phyloP scores from a whole-genome alignment of 2,329 filamentous ascomycete genomes.

The Trichoderma koningiopsis region DNA sequence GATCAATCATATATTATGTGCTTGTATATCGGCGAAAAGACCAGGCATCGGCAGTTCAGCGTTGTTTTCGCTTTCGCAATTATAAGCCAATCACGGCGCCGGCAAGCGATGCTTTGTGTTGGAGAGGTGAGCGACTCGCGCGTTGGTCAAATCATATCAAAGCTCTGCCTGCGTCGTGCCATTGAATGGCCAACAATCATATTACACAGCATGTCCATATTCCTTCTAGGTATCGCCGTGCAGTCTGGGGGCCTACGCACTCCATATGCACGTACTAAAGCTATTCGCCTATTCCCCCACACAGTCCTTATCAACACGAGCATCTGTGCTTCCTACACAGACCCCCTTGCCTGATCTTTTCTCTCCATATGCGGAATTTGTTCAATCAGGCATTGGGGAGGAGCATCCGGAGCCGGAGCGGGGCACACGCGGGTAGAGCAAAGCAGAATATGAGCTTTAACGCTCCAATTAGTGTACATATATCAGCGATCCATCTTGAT shows the following conservation, averaged over 20 bases:
- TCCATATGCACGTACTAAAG: not conserved
- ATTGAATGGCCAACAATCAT: not conserved
- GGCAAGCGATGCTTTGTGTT: not conserved
- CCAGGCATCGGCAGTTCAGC: too few species aligned
- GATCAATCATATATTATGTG: not conserved
- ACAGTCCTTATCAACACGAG: not conserved
- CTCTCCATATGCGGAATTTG: not conserved
- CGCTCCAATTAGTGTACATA: not conserved
- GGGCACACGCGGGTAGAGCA: not conserved
- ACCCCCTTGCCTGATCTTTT: not conserved
- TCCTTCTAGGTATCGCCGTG: not conserved
- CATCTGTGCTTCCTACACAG: not conserved
- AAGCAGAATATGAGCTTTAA: not conserved
- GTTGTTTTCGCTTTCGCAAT: not conserved
- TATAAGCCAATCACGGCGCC: slow-evolving; percentile 22
- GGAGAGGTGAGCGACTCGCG: not conserved
- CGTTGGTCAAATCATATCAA: not conserved
- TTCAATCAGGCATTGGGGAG: not conserved
- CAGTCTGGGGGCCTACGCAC: not conserved
- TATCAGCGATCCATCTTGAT: not conserved
- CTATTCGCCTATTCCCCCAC: not conserved
- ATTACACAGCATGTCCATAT: not conserved
- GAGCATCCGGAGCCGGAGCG: not conserved
- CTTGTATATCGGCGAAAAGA: not conserved
- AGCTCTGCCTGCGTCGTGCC: not conserved